These are phyloP conservation scores for Claviceps sp. DNA, from an alignment of 2,329 filamentous ascomycete species.

Conservation along the genomic window DNA sequence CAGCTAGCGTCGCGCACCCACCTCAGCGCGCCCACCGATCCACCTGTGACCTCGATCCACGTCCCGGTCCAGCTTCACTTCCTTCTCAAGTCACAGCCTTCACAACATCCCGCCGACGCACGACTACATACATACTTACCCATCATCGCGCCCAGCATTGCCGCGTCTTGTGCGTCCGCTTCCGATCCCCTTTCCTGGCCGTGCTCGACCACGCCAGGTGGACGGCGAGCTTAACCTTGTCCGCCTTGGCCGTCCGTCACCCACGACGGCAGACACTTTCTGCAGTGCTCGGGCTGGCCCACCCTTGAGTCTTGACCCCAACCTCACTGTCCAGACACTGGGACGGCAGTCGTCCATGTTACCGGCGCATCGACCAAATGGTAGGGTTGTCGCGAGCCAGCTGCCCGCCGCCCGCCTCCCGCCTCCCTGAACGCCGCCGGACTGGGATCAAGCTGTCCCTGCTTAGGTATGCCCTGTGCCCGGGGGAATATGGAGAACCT, in stretches of 20 bases:
- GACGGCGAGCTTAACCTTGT: constrained; percentile 2
- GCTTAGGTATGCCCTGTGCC: neutral
- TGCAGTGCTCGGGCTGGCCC: neutral
- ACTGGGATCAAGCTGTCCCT: neutral
- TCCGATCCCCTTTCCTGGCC: neutral
- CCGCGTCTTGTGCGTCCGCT: constrained; percentile 1
- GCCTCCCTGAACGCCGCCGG: neutral
- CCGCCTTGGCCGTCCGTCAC: neutral
- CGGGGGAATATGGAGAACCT: neutral
- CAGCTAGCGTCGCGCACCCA: constrained; percentile 2
- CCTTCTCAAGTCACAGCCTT: no score
- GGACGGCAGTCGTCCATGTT: neutral
- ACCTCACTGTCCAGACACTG: neutral
- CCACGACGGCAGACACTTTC: neutral
- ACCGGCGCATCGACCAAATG: neutral
- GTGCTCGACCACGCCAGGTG: neutral
- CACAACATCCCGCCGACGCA: no score
- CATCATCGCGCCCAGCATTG: neutral
- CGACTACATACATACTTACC: no score
- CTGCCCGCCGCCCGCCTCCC: neutral
- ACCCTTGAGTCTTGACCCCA: neutral
- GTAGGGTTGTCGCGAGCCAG: constrained; percentile 2
- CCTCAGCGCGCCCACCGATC: neutral
- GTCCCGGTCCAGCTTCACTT: no score
- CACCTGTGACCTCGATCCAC: no score